Conservation (phyloP, 108 stramenopile species). For the Aurantiochytrium sp. region DNA sequence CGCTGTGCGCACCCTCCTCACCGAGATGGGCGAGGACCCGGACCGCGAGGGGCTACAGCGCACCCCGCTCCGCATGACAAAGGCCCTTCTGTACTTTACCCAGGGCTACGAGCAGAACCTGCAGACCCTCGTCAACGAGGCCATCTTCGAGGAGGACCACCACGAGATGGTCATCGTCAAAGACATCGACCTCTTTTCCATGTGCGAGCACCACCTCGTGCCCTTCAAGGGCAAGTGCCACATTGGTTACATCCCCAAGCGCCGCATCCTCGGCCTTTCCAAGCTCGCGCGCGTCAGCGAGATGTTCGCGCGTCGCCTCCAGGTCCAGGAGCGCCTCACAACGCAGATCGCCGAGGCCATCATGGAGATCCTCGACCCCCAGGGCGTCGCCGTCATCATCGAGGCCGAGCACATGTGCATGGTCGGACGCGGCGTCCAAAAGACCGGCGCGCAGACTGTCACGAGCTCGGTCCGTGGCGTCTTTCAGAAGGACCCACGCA, state of each 20-base stretch:
- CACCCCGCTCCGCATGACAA: conserved; percentile 90
- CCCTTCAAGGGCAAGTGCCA: conserved; percentile 87
- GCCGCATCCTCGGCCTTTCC: conserved; percentile 70
- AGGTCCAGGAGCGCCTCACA: conserved; percentile 97
- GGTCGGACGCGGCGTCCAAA: conserved; percentile 95
- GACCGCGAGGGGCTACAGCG: conserved; percentile 79
- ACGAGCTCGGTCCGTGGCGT: conserved; percentile 83
- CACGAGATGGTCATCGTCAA: conserved; percentile 92
- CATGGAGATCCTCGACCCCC: conserved; percentile 76
- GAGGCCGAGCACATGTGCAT: conserved; percentile 97
- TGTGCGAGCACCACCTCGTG: conserved; percentile 99
- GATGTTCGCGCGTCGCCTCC: conserved; percentile 80
- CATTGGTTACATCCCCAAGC: conserved; percentile 95
- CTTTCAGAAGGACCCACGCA: conserved; percentile 79
- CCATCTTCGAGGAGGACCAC: conserved; percentile 80
- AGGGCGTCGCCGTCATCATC: conserved; percentile 92
- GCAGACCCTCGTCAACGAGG: conserved; percentile 74
- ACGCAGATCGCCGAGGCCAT: conserved; percentile 92
- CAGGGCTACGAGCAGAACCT: conserved; percentile 74
- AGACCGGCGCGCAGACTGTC: conserved; percentile 77
- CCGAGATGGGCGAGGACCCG: conserved; percentile 94
- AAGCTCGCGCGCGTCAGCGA: conserved; percentile 93
- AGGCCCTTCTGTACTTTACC: conserved; percentile 86
- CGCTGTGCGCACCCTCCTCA: conserved; percentile 50
- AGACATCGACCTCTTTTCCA: conserved; percentile 87